Conservation (phyloP, 768 basidiomycete species). For the Russula virescens region DNA sequence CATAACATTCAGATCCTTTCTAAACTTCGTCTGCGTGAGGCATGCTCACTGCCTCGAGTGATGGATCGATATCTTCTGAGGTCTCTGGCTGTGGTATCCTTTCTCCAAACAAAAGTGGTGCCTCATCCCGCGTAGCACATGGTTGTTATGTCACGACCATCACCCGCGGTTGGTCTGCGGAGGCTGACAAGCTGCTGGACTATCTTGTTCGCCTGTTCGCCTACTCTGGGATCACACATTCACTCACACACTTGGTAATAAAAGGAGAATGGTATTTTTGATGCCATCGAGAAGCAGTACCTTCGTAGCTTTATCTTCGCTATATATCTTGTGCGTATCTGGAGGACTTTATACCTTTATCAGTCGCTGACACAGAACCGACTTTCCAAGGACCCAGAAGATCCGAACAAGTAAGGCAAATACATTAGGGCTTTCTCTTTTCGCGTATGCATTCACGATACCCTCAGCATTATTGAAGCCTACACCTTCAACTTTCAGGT, state of each 20-base stretch:
- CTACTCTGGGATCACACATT: constrained; percentile 13
- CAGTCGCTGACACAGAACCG: constrained; percentile 13
- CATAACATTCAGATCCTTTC: neutral
- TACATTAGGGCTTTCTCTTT: constrained; percentile 27
- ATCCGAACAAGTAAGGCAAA: constrained; percentile 69
- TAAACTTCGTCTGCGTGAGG: constrained; percentile 32
- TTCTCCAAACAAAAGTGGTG: constrained; percentile 28
- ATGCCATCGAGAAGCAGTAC: constrained; percentile 80
- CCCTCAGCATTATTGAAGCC: constrained; percentile 70
- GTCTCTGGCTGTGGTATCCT: constrained; percentile 36
- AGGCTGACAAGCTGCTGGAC: constrained; percentile 77
- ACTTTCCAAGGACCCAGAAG: constrained; percentile 62
- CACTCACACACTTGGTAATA: neutral
- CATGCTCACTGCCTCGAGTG: constrained; percentile 45
- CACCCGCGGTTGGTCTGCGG: constrained; percentile 70
- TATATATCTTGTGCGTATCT: constrained; percentile 63
- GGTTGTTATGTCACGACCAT: constrained; percentile 71
- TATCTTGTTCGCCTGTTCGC: constrained; percentile 52
- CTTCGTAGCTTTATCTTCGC: constrained; percentile 82
- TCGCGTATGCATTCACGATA: constrained; percentile 9
- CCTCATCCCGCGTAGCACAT: constrained; percentile 42
- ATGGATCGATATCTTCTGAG: constrained; percentile 31
- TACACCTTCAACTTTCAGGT: constrained; percentile 81
- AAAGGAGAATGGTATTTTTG: constrained; percentile 82
- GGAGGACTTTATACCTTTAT: neutral